phyloP scores from a whole-genome alignment of 2,329 filamentous ascomycete species.

The Dothideomycetes sp. region DNA sequence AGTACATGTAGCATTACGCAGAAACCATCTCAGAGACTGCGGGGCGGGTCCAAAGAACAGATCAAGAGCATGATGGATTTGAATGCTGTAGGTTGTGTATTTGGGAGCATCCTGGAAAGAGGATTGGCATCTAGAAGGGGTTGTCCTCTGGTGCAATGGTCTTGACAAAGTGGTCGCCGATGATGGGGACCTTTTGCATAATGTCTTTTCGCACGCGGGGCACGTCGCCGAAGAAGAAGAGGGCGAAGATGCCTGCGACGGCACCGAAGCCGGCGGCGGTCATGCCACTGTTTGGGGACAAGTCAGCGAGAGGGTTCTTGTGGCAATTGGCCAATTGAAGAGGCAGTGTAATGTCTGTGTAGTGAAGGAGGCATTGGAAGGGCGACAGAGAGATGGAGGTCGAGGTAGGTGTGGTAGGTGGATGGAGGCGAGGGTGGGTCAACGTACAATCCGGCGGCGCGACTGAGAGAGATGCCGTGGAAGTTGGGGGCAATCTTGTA shows the following conservation, averaged over 20 bases:
- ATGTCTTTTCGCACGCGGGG: slow-evolving; percentile 53
- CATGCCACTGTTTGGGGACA: slow-evolving; percentile 19
- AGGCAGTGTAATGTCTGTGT: neutral
- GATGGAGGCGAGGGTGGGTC: slow-evolving; percentile 2
- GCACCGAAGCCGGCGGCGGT: slow-evolving; percentile 46
- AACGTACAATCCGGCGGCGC: slow-evolving; percentile 36
- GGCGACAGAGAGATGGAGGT: neutral
- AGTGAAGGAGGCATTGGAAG: no score
- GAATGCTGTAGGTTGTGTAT: no score
- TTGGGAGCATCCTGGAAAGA: no score
- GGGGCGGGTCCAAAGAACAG: no score
- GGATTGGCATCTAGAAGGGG: slow-evolving; percentile 38
- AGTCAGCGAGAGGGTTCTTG: neutral
- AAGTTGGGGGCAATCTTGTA: slow-evolving; percentile 38
- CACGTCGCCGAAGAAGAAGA: slow-evolving; percentile 56
- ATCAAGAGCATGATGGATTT: no score
- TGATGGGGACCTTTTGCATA: slow-evolving; percentile 47
- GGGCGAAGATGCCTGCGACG: slow-evolving; percentile 45
- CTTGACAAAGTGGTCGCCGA: slow-evolving; percentile 45
- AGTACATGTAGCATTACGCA: no score
- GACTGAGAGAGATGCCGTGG: slow-evolving; percentile 36
- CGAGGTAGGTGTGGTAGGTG: neutral
- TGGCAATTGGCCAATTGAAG: neutral
- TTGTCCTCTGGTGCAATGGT: slow-evolving; percentile 54
- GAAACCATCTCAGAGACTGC: neutral